Conservation (phyloP, 495 filamentous ascomycete genomes). For the Chlorociboria aeruginascens region DNA sequence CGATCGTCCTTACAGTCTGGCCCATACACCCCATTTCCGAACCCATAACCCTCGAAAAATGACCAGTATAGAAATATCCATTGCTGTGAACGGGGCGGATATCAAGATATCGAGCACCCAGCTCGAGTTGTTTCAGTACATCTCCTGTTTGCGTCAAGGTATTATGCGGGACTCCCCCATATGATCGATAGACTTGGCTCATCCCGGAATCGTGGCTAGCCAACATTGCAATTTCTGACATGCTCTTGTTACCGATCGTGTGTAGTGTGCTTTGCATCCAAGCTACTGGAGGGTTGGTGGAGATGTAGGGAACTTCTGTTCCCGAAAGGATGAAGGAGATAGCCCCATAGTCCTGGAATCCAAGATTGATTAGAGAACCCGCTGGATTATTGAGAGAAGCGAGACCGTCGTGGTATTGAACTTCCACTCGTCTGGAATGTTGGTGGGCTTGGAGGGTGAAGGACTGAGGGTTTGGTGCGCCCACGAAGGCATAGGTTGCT, state of each 20-base stretch:
- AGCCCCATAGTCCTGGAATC: constrained; percentile 18
- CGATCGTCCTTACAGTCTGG: constrained; percentile 19
- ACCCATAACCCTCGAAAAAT: constrained; percentile 7
- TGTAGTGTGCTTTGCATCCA: constrained; percentile 25
- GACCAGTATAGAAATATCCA: constrained; percentile 3
- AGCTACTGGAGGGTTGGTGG: constrained; percentile 6
- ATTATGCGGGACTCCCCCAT: constrained; percentile 15
- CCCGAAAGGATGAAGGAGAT: constrained; percentile 21
- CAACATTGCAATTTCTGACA: constrained; percentile 22
- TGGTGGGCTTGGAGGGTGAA: constrained; percentile 14
- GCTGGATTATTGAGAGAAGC: constrained; percentile 18
- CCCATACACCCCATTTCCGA: constrained; percentile 19
- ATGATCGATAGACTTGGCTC: constrained; percentile 16
- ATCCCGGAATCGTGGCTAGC: constrained; percentile 23
- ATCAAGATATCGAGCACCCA: constrained; percentile 23
- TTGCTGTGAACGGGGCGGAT: constrained; percentile 17
- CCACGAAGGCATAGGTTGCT: constrained; percentile 20
- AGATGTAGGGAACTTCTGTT: constrained; percentile 5
- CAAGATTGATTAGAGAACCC: constrained; percentile 20
- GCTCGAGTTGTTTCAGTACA: constrained; percentile 21
- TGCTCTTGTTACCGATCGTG: constrained; percentile 18
- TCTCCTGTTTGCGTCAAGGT: constrained; percentile 20
- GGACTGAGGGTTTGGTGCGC: constrained; percentile 5
- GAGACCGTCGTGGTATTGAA: constrained; percentile 20
- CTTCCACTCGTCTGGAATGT: constrained; percentile 12